Evolutionary conservation across 768 basidiomycete genomes (phyloP), one percentile per base, ranked within the genome.

Genomic region (Rhizopogon rudus): DNA sequence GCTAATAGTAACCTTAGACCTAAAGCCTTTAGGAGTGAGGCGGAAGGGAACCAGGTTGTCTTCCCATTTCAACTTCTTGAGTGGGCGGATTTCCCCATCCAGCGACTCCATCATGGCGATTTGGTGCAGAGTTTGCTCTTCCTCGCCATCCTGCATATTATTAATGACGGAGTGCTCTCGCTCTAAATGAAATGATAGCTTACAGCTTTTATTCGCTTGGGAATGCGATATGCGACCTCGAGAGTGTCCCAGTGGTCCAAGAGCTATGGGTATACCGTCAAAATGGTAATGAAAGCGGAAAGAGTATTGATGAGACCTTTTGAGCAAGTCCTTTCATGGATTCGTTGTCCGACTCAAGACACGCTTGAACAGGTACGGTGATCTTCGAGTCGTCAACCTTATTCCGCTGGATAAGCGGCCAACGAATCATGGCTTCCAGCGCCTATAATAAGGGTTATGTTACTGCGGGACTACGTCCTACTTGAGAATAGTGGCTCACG

Each of bases 301-400:
- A n/a, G 35, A 10, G 48, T 8, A 40, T 3, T 37, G 64, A 73
- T 48, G 35, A 12, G 51, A 91, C 91, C 73, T 82, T 78, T 59
- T 83, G 76, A 1, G 93, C 87, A 31, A 87, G 60, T 6, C 66
- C 67, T 57, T 80, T 82, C 50, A 91, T 71, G 7, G 61, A 69
- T 51, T 82, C 80, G 52, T 90, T 79, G 35, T 82, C 82, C 0
- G 80, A 77, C 33, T 78, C 73, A 1, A 77, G 62, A 45, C 84
- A 81, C 2, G 57, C 61, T 63, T 80, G 75, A 13, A 97, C 83
- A 5, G 84, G 81, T 16, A 80, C 71, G 54, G 83, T 81, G 51
- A 94, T 83, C 60, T 81, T 82, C 16, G 84, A 82, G 59, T 94
- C 93, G 55, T 94, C 90, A 29, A 98, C 85, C 71, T 98, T 98